phyloP scores from a whole-genome alignment of 1,284 basidiomycete species.

The Malassezia furfur region DNA sequence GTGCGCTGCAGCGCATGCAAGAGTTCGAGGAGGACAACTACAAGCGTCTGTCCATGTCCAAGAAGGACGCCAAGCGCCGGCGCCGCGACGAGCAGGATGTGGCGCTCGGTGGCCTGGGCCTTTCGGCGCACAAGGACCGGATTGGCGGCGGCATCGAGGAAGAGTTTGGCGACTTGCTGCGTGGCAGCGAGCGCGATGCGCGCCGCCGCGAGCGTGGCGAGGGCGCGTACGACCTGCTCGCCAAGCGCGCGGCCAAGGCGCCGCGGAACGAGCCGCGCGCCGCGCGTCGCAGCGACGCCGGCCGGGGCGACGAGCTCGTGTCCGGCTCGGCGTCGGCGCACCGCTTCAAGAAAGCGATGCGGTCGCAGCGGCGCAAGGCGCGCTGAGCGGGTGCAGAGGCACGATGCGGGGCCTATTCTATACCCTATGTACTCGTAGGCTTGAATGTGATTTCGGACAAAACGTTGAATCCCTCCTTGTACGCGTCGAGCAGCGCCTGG shows the following conservation, averaged over 20 bases:
- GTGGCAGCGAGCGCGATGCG: slow-evolving; percentile 14
- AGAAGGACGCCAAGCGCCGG: slow-evolving; percentile 72
- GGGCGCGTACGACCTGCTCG: slow-evolving; percentile 3
- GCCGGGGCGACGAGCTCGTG: not conserved
- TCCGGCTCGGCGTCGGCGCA: slow-evolving; percentile 6
- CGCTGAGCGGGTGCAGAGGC: not conserved
- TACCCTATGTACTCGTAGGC: slow-evolving; percentile 7
- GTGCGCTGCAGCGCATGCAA: slow-evolving; percentile 68
- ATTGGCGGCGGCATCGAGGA: slow-evolving; percentile 44
- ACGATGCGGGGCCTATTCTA: no score
- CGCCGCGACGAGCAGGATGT: slow-evolving; percentile 78
- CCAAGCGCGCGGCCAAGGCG: slow-evolving; percentile 6
- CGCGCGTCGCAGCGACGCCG: not conserved
- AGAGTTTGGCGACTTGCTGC: slow-evolving; percentile 44
- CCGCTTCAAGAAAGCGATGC: slow-evolving; percentile 14
- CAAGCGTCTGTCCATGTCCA: slow-evolving; percentile 79
- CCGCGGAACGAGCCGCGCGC: slow-evolving; percentile 3
- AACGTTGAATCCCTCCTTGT: slow-evolving; percentile 77
- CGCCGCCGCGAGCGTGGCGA: slow-evolving; percentile 18
- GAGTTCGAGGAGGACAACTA: slow-evolving; percentile 96
- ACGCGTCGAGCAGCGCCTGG: slow-evolving; percentile 87
- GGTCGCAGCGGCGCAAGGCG: slow-evolving; percentile 5
- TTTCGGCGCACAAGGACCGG: slow-evolving; percentile 24
- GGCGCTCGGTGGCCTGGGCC: slow-evolving; percentile 61
- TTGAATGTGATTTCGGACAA: slow-evolving; percentile 14